Evolutionary conservation across 2,329 filamentous ascomycete genomes (phyloP).

Genomic region (Rugonectria rugulosa): DNA sequence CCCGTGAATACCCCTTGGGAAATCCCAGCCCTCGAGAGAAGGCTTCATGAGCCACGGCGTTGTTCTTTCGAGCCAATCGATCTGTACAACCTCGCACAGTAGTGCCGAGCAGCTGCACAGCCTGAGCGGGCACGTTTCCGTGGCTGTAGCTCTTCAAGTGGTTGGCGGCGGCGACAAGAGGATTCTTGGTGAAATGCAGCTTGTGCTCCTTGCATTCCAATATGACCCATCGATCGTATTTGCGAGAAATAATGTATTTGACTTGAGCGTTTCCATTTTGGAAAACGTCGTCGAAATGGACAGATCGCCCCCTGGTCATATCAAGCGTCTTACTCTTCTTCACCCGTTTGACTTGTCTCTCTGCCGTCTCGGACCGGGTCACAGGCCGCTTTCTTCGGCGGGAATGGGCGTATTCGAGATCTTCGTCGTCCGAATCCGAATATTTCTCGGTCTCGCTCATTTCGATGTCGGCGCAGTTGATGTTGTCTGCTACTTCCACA

Average conservation of each 20-base stretch:
- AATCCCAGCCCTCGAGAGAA: background rate
- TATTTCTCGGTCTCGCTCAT: too few relatives aligned
- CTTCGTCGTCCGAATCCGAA: too few relatives aligned
- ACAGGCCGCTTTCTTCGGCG: too few relatives aligned
- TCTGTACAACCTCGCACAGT: constrained; percentile 1
- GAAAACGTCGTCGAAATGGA: constrained; percentile 13
- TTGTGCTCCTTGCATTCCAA: constrained; percentile 8
- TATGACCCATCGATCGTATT: constrained; percentile 6
- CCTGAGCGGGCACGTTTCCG: background rate
- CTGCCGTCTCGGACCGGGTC: too few relatives aligned
- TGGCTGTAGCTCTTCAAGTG: background rate
- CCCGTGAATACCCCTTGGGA: too few relatives aligned
- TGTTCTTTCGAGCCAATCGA: constrained; percentile 1
- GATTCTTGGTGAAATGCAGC: background rate
- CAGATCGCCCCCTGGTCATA: too few relatives aligned
- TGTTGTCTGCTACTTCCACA: too few relatives aligned
- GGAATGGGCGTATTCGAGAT: too few relatives aligned
- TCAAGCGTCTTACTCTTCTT: too few relatives aligned
- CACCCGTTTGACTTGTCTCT: too few relatives aligned
- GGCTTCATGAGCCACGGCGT: background rate
- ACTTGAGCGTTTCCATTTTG: constrained; percentile 2
- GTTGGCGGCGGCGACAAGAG: constrained; percentile 6
- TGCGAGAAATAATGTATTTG: constrained; percentile 9
- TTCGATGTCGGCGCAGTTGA: too few relatives aligned
- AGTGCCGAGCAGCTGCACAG: constrained; percentile 4